These are phyloP conservation scores for Lachnellula occidentalis DNA, from an alignment of 2,329 filamentous ascomycete genomes.

Conservation along the genomic window DNA sequence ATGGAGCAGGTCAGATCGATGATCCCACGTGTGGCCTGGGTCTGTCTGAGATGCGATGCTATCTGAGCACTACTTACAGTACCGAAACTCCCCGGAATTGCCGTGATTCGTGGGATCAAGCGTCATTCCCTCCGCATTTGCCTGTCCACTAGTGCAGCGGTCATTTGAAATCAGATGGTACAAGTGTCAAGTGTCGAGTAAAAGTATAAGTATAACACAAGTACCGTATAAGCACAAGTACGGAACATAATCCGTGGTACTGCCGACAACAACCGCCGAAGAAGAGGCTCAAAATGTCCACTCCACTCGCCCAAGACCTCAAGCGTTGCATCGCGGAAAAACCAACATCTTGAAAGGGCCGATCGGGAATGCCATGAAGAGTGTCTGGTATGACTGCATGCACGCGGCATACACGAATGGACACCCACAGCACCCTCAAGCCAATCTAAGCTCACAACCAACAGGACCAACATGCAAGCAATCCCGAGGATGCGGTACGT, in stretches of 20 bases:
- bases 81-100: slow-evolving; percentile 5
- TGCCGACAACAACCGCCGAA: not conserved
- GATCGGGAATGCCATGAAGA: not conserved
- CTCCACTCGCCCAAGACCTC: not conserved
- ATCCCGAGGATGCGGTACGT: not conserved
- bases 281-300: not conserved
- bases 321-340: not conserved
- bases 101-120: slow-evolving; percentile 7
- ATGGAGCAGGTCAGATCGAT: not conserved
- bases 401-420: not conserved
- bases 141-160: too few species aligned
- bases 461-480: not conserved
- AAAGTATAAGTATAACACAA: not conserved
- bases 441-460: not conserved
- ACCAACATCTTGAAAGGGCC: not conserved
- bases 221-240: not conserved
- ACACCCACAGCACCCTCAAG: not conserved
- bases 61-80: slow-evolving; percentile 8
- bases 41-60: not conserved
- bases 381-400: not conserved
- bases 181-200: not conserved
- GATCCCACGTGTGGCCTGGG: slow-evolving; percentile 9
- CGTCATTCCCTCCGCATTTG: not conserved
- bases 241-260: not conserved
- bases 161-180: too few species aligned